These are phyloP conservation scores for Fusarium sarcochroum DNA, from an alignment of 2,329 filamentous ascomycete genomes.

Conservation along the genomic window DNA sequence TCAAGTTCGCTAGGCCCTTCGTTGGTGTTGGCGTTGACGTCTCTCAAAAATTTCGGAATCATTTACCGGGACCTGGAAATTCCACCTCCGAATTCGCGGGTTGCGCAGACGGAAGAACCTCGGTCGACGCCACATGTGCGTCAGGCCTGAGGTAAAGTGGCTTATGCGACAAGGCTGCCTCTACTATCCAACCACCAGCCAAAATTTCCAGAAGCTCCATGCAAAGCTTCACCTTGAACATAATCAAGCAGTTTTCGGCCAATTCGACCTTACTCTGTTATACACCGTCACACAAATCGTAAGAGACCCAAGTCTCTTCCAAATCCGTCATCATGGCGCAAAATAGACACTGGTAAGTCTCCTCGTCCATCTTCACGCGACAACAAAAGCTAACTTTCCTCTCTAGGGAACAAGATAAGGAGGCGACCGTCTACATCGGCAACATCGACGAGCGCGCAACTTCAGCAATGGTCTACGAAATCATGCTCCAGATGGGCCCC, in stretches of 20 bases:
- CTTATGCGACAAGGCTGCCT: conserved; percentile 32
- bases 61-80: conserved; percentile 44
- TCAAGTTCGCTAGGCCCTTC: conserved; percentile 27
- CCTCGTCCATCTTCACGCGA: conserved; percentile 8
- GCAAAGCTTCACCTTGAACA: conserved; percentile 21
- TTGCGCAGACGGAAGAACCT: conserved; percentile 47
- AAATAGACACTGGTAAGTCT: conserved; percentile 78
- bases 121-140: conserved; percentile 44
- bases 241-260: background rate
- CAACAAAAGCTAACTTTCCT: conserved; percentile 32
- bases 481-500: conserved; percentile 97
- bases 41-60: conserved; percentile 46
- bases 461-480: conserved; percentile 92
- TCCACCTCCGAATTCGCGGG: conserved; percentile 37
- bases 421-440: conserved; percentile 97
- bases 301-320: conserved; percentile 17
- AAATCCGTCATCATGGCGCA: conserved; percentile 71
- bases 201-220: conserved; percentile 48
- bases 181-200: conserved; percentile 35
- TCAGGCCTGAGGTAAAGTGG: conserved; percentile 14
- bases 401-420: conserved; percentile 95
- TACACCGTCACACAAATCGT: background rate
- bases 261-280: background rate
- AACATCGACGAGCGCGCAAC: conserved; percentile 98
- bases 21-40: conserved; percentile 25